Evolutionary conservation across 2,329 filamentous ascomycete species (phyloP).

Genomic region (Acrocalymma vagum): DNA sequence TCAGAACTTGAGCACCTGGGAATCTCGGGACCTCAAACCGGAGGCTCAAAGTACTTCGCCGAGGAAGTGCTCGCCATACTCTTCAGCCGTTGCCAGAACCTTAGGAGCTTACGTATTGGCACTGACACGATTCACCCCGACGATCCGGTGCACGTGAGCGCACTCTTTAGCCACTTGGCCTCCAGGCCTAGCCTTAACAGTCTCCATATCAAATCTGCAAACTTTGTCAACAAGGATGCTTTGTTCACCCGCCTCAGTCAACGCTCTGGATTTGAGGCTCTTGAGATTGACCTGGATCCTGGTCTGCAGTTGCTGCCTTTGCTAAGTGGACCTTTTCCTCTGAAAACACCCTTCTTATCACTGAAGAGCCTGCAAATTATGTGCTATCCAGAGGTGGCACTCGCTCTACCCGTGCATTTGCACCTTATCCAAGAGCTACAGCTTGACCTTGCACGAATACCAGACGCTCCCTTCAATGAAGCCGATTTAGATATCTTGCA

Average conservation of each 20-base stretch:
- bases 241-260: constrained; percentile 37
- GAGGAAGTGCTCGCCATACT: constrained; percentile 31
- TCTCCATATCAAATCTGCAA: constrained; percentile 32
- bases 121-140: constrained; percentile 24
- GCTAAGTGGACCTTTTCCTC: constrained; percentile 23
- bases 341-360: constrained; percentile 26
- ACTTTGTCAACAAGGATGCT: constrained; percentile 31
- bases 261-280: constrained; percentile 26
- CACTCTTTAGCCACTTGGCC: constrained; percentile 29
- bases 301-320: constrained; percentile 29
- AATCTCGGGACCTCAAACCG: constrained; percentile 32
- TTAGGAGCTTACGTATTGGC: constrained; percentile 38
- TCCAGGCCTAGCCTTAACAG: constrained; percentile 24
- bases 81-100: constrained; percentile 24
- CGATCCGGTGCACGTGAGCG: constrained; percentile 30
- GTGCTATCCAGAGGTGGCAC: constrained; percentile 42
- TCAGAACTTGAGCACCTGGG: constrained; percentile 33
- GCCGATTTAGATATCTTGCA: constrained; percentile 31
- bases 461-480: constrained; percentile 18
- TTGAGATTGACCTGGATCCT: constrained; percentile 45
- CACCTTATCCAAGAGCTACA: constrained; percentile 32
- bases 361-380: constrained; percentile 34
- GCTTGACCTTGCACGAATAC: constrained; percentile 37
- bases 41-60: constrained; percentile 29
- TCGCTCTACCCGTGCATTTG: constrained; percentile 34